Percentiles rank a stretch among this genome's conserved stretches.
Conservation (phyloP, 169 alveolate species). For the Eimeria praecox region DNA sequence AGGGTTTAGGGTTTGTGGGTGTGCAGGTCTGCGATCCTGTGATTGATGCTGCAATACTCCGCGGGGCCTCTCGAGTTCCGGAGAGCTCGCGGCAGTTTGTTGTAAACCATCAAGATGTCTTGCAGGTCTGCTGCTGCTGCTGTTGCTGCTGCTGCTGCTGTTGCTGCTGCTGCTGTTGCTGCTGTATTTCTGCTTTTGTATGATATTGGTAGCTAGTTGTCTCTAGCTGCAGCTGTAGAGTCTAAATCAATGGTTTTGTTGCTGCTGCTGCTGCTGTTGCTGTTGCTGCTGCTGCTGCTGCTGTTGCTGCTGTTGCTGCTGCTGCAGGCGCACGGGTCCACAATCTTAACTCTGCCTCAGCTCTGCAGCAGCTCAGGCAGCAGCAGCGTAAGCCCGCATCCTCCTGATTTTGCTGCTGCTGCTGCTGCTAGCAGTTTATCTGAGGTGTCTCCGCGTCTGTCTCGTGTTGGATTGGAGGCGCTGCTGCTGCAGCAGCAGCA, state of each 20-base stretch:
- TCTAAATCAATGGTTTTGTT: background rate
- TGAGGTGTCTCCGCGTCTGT: conserved; percentile 51
- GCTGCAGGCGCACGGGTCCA: conserved; percentile 66
- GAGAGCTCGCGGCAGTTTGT: conserved; percentile 41
- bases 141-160: background rate
- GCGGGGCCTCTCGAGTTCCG: conserved; percentile 61
- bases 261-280: conserved; percentile 2
- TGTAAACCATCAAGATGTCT: conserved; percentile 35
- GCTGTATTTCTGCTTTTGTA: background rate
- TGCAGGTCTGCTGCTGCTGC: background rate
- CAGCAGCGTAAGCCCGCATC: conserved; percentile 69
- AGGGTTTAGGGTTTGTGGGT: conserved; percentile 42
- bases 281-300: background rate
- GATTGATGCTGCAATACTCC: conserved; percentile 46
- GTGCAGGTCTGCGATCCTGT: conserved; percentile 62
- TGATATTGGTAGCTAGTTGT: background rate
- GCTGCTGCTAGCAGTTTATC: conserved; percentile 71
- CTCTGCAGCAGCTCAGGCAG: conserved; percentile 64
- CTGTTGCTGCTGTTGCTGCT: conserved; percentile 20
- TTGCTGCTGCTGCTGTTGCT: conserved; percentile 26
- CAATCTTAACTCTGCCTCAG: conserved; percentile 20
- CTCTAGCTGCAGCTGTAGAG: background rate
- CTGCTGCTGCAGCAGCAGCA: conserved; percentile 70
- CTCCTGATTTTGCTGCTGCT: conserved; percentile 60
- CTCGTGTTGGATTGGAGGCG: conserved; percentile 20